Base-by-base conservation (phyloP, 805 yeast species). In the Lipomyces mesembrius region DNA sequence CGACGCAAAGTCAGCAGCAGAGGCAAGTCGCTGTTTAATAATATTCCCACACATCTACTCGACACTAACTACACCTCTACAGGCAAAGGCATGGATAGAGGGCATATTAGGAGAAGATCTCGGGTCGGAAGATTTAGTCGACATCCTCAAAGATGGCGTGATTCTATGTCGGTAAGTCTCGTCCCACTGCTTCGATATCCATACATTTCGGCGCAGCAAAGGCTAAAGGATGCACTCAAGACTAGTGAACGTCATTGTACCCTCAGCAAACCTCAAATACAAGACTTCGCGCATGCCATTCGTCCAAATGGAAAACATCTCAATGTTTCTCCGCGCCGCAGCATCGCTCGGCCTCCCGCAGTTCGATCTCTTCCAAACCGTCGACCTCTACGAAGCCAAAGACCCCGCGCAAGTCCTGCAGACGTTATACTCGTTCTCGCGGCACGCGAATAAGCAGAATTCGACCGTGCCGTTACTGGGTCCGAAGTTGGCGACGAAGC, bases 331-430 rank as follows among this genome's bases (percentile, higher is more conserved):
- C 51, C 78, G 81, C 5, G 85, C 88, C 63, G 87, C 92, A 60
- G 84, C 87, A 69, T 62, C 75, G 3, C 80, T 87, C 61, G 94
- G 94, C 1, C 87, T 91, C 2, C 91, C 92, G 5, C 89, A 89
- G 71, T 92, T 90, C 74, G 97, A 91, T 75, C 78, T 89, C 59
- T 91, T 91, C 75, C 92, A 89, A 72, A 91, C 96, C 0, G 79
- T 83, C 6, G 97, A 91, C 75, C 80, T 91, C 65, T 91, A 80
- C 71, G 97, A 91, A 75, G 77, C 79, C 35, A 83, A 85, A 71
- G 96, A 91, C 75, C 92, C 94, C 0, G 89, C 91, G 59, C 92
- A 89, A 71, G 91, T 91, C 0, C 78, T 88, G n/a, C 87, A 89
- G 72, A 84, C 93, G 0, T 79, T 91, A 54, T 87, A 89, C 73